Evolutionary conservation across 2,329 filamentous ascomycete genomes (phyloP).

Genomic region (Leptographium lundbergii): DNA sequence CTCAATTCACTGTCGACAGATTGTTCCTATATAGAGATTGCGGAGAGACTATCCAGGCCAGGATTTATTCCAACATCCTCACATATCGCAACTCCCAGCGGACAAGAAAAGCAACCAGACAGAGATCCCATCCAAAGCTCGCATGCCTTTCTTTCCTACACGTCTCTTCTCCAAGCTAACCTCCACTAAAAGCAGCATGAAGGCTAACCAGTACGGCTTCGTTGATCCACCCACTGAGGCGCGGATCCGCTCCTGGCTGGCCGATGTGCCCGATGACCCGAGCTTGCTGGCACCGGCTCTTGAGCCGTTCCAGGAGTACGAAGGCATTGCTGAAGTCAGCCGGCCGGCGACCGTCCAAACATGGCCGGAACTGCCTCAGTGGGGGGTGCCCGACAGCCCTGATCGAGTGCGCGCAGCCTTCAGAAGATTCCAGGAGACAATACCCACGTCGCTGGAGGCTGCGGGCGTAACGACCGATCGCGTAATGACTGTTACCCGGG

Average conservation of each 20-base stretch:
- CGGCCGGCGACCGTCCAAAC: neutral
- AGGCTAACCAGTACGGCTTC: neutral
- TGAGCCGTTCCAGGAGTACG: neutral
- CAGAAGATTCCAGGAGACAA: neutral
- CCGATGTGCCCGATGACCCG: neutral
- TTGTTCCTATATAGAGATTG: neutral
- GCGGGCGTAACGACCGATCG: neutral
- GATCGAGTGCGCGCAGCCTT: neutral
- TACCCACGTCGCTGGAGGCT: neutral
- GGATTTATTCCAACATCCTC: neutral
- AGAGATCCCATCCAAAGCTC: neutral
- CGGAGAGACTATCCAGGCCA: neutral
- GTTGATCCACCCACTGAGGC: neutral
- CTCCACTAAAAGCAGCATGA: neutral
- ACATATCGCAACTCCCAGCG: neutral
- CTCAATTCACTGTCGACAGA: neutral
- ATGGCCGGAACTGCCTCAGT: neutral
- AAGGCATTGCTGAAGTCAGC: neutral
- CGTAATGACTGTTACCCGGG: neutral
- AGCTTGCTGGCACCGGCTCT: neutral
- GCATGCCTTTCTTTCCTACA: neutral
- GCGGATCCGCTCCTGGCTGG: neutral
- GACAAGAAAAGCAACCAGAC: neutral
- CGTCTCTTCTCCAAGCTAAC: neutral
- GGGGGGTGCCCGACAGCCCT: neutral